A percentile compares a stretch with the other conserved stretches of the same genome.
phyloP scores from a whole-genome alignment of 495 filamentous ascomycete species.

The Mytilinidion resinicola region DNA sequence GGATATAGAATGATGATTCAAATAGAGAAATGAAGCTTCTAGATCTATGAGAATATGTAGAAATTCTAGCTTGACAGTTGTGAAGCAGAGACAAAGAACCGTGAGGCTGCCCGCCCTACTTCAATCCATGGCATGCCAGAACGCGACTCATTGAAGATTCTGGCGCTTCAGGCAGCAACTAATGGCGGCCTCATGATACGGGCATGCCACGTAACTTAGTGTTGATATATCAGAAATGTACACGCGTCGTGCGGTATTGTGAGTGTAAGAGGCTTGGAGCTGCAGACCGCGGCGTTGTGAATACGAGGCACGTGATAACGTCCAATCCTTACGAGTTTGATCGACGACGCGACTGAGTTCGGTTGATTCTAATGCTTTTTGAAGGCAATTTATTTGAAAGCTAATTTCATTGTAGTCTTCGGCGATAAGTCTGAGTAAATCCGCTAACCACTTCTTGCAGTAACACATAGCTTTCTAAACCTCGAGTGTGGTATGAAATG shows the following conservation, averaged over 20 bases:
- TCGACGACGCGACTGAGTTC: too few species aligned
- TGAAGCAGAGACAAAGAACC: background rate
- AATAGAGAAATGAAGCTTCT: background rate
- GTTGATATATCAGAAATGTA: background rate
- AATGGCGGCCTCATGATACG: background rate
- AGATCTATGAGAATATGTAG: background rate
- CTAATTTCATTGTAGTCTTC: too few species aligned
- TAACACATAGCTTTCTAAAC: too few species aligned
- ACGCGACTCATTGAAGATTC: background rate
- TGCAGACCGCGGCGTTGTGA: too few species aligned
- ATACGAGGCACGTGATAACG: too few species aligned
- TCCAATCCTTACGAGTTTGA: too few species aligned
- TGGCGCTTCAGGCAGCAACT: background rate
- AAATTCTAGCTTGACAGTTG: background rate
- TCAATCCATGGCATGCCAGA: background rate
- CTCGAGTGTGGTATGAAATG: too few species aligned
- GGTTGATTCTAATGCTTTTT: too few species aligned
- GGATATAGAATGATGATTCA: background rate
- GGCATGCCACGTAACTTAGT: background rate
- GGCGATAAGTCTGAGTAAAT: too few species aligned
- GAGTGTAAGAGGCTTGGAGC: background rate
- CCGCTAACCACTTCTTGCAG: too few species aligned
- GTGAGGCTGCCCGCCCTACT: background rate
- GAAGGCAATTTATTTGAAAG: too few species aligned
- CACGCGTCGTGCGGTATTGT: background rate